phyloP scores from a whole-genome alignment of 2,329 filamentous ascomycete species.

The Diaporthe sp. region DNA sequence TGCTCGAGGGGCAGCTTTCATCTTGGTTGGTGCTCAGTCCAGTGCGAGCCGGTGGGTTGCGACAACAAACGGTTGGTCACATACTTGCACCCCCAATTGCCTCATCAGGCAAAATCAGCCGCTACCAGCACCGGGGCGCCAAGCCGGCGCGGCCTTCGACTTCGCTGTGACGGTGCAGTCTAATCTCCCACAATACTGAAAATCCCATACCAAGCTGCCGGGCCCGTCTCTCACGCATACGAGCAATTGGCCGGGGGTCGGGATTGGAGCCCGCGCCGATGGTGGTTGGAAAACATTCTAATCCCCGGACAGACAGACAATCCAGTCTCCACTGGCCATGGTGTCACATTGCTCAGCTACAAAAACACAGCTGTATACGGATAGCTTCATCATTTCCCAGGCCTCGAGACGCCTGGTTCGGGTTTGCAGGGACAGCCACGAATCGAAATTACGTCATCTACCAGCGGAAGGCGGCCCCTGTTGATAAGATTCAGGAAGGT shows the following conservation, averaged over 20 bases:
- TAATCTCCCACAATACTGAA: slow-evolving; percentile 25
- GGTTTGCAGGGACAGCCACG: background rate
- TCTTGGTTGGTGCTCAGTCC: background rate
- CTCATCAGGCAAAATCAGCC: background rate
- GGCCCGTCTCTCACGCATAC: slow-evolving; percentile 24
- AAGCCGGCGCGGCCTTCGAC: slow-evolving; percentile 12
- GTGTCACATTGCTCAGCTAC: background rate
- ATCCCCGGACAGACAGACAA: background rate
- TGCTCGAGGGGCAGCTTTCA: background rate
- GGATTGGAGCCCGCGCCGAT: background rate
- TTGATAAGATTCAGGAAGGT: background rate
- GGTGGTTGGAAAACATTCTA: background rate
- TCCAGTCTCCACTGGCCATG: background rate
- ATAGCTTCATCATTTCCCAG: background rate
- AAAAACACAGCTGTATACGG: background rate
- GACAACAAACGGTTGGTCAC: background rate
- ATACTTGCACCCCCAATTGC: background rate
- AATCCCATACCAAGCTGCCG: slow-evolving; percentile 32
- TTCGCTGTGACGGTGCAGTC: slow-evolving; percentile 13
- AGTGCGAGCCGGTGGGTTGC: background rate
- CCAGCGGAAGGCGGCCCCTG: background rate
- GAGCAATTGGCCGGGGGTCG: background rate
- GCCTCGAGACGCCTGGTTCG: background rate
- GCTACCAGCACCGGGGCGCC: slow-evolving; percentile 1
- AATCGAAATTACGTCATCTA: background rate